phyloP scores from a whole-genome alignment of 495 filamentous ascomycete species.

The Penicillium tannophilum region DNA sequence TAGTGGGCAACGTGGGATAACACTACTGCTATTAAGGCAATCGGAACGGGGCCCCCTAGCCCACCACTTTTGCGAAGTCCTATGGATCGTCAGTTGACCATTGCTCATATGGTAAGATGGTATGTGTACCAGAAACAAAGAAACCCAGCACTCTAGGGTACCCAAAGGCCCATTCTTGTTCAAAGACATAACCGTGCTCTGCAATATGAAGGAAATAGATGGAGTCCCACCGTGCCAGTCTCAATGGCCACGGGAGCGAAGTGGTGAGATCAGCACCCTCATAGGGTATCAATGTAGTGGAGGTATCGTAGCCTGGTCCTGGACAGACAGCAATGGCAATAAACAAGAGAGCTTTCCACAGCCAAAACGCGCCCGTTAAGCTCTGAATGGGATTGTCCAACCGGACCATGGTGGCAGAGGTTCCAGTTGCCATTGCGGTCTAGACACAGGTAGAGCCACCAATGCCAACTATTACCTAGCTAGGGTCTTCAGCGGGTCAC shows the following conservation, averaged over 20 bases:
- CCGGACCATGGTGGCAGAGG: constrained; percentile 30
- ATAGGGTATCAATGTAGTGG: constrained; percentile 62
- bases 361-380: constrained; percentile 40
- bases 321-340: constrained; percentile 63
- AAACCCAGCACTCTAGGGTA: constrained; percentile 55
- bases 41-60: constrained; percentile 23
- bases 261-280: constrained; percentile 16
- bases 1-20: constrained; percentile 75
- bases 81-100: constrained; percentile 9
- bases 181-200: constrained; percentile 73
- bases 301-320: constrained; percentile 86
- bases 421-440: constrained; percentile 11
- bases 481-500: neutral
- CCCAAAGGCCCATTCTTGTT: constrained; percentile 98
- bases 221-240: constrained; percentile 86
- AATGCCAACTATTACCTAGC: neutral
- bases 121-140: constrained; percentile 48
- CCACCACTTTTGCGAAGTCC: constrained; percentile 31
- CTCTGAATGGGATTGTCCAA: constrained; percentile 37
- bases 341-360: constrained; percentile 78
- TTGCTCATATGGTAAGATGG: neutral
- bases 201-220: constrained; percentile 80
- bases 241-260: constrained; percentile 37
- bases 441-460: neutral
- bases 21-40: constrained; percentile 57